Evolutionary conservation across 2,329 filamentous ascomycete species (phyloP).

Genomic region (Fusarium sp.): DNA sequence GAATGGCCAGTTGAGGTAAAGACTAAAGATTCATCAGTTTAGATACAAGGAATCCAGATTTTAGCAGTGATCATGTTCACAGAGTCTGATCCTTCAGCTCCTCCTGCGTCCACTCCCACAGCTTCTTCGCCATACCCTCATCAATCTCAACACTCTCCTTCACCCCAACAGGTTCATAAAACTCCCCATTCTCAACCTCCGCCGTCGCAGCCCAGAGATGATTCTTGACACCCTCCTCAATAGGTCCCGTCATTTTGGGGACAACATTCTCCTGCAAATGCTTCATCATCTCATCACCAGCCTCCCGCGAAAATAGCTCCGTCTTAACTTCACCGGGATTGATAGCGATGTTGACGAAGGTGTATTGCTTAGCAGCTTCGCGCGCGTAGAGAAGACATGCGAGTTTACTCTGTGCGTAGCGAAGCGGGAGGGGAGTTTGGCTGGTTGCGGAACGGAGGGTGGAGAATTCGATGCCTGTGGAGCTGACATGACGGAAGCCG

Average conservation of each 20-base stretch:
- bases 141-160: background rate
- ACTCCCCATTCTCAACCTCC: background rate
- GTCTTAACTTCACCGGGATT: conserved; percentile 10
- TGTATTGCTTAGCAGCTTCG: background rate
- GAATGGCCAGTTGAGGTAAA: background rate
- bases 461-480: background rate
- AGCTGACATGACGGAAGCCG: background rate
- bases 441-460: background rate
- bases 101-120: conserved; percentile 15
- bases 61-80: too few relatives aligned
- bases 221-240: background rate
- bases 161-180: conserved; percentile 16
- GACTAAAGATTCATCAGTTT: too few relatives aligned
- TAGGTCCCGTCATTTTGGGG: accelerated
- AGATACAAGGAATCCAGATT: too few relatives aligned
- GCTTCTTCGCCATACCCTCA: background rate
- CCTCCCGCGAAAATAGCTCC: background rate
- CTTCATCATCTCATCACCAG: conserved; percentile 8
- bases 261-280: background rate
- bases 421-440: background rate
- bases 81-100: background rate
- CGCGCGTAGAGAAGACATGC: background rate
- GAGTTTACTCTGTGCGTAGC: conserved; percentile 7
- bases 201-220: background rate
- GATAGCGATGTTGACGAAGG: conserved; percentile 1